Base-by-base conservation (phyloP, 345 rosid species). In the Sisymbrium altissimum region DNA sequence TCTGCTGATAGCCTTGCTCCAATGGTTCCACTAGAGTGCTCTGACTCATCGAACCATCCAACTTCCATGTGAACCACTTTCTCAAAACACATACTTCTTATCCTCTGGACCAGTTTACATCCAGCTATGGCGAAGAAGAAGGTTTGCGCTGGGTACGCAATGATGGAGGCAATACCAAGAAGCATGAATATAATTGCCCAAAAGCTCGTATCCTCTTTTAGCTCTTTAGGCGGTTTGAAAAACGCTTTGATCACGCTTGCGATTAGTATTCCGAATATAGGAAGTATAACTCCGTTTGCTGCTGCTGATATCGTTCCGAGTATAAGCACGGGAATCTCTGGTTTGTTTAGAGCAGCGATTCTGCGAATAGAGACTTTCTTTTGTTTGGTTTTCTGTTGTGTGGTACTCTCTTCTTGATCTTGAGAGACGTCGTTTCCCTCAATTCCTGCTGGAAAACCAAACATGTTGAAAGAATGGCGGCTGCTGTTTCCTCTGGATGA, bases 1-100 rank as follows among this genome's bases (percentile, higher is more conserved):
- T 93, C 98, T 33, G 92, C 89, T 5, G 97, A 90, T 25, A 93
- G 88, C 67, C 88, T 87, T 6, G 98, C 83, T 30, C 98, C 96
- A 44, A 90, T 75, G 35, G 81, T 55, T 18, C 97, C 94, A 59
- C 92, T 93, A 10, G 97, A 93, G 79, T 93, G 83, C 43, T 82
- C 79, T 7, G 90, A 76, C 45, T 84, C 89, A 70, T 93, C 96
- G 11, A 90, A 90, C 94, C 96, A 93, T 8, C 91, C 81, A 45
- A 94, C 84, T 77, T 94, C 96, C 97, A 91, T 94, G 76, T 70
- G 75, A 70, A 94, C 85, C 69, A 89, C 93, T 81, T 84, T 93
- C 86, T 89, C 87, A 66, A 90, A 93, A 67, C 97, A 93, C 75
- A 86, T 80, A 1, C 88, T 68, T 63, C 97, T 77, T 49, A 93